These are phyloP conservation scores for Pyracantha coccinea DNA, from an alignment of 331 rosid species.

Conservation along the genomic window DNA sequence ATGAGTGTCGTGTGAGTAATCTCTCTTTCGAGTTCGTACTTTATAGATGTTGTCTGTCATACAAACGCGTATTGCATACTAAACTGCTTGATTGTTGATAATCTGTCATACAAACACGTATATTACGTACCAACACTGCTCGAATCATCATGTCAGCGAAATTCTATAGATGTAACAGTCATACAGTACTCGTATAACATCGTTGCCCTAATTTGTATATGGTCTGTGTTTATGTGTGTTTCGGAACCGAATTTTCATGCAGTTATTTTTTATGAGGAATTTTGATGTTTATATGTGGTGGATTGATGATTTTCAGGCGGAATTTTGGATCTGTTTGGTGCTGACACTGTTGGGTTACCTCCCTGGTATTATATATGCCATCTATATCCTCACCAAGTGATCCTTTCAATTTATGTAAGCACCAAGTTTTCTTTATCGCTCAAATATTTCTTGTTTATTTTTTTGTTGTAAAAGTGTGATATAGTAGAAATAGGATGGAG, in stretches of 20 bases:
- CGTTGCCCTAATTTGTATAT: neutral
- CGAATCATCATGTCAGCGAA: neutral
- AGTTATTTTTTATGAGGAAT: neutral
- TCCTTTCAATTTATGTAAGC: conserved; percentile 27
- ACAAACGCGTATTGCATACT: neutral
- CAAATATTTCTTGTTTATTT: neutral
- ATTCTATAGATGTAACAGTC: neutral
- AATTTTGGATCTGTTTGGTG: conserved; percentile 80
- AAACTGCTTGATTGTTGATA: too few relatives aligned
- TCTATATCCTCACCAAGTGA: conserved; percentile 64
- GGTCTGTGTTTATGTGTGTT: neutral
- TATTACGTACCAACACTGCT: too few relatives aligned
- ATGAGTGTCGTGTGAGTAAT: conserved; percentile 37
- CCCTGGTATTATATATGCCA: conserved; percentile 79
- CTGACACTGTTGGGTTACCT: conserved; percentile 58
- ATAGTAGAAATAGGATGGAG: too few relatives aligned
- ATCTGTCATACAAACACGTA: too few relatives aligned
- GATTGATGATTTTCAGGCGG: conserved; percentile 35
- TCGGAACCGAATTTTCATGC: neutral
- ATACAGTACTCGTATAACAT: too few relatives aligned
- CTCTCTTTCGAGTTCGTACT: neutral
- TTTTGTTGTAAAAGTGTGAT: too few relatives aligned
- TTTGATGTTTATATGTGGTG: neutral
- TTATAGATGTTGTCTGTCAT: neutral
- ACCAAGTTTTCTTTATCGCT: neutral